Base-by-base conservation (phyloP, 2,329 filamentous ascomycete genomes). In the Talaromyces verruculosus region DNA sequence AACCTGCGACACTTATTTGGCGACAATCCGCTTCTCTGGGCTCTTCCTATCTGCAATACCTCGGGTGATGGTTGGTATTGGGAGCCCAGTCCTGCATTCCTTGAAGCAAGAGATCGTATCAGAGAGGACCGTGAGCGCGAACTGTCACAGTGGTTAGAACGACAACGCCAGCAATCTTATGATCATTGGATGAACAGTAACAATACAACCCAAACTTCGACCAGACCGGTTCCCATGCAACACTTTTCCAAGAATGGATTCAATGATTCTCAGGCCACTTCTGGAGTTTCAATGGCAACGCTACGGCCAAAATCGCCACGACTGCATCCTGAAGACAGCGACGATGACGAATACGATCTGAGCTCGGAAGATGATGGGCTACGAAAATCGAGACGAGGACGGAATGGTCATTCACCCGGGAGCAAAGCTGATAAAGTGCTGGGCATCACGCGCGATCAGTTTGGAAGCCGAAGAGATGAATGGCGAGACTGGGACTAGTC, bases 61-160 rank as follows among this genome's bases (percentile, higher is more conserved):
- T 91, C 88, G 0, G 94, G 94, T 39, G 92, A 99, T 76, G 95
- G 95, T 25, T 99, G 94, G 94, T 85, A 84, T 53, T 99, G 95
- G 95, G 93, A 97, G 72, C 86, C 93, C 0, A 96, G 88, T 73
- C 84, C 87, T 0, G 87, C 87, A 70, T 99, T 95, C 91, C 69
- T 91, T 2, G 87, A 89, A 41, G 90, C 89, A 10, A 74, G 76
- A 61, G 76, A 79, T 8, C 69, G 71, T 3, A 65, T 77, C 33
- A 74, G 77, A 15, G 63, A 69, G 19, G 69, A 67, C 35, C 71
- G 74, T 17, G 77, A 77, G 47, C 73, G 73, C 35, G 74, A 75
- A 39, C 67, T 70, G 30, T 68, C 66, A 10, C 68, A 73, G 4
- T 72, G 78, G 61, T 72, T 76, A 62, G 71, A 77, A 57, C 73